These are phyloP conservation scores for Phlebopus sp. DNA, from an alignment of 1,284 basidiomycete species.

Conservation along the genomic window DNA sequence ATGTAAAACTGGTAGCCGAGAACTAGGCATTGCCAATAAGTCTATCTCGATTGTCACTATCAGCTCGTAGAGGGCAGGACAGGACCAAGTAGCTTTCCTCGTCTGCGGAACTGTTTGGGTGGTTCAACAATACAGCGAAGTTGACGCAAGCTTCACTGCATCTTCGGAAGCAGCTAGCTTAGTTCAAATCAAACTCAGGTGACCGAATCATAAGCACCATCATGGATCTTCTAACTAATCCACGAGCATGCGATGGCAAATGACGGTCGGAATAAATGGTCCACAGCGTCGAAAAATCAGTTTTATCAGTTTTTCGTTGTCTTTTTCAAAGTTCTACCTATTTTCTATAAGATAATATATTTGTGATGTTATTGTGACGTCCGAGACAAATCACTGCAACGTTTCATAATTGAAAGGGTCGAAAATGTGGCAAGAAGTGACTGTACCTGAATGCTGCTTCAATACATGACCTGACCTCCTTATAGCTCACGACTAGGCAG, in stretches of 20 bases:
- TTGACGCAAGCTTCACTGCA: too few relatives aligned
- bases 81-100: neutral
- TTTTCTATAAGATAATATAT: slow-evolving; percentile 37
- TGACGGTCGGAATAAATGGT: too few relatives aligned
- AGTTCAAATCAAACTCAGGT: too few relatives aligned
- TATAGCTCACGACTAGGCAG: slow-evolving; percentile 94
- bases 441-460: slow-evolving; percentile 67
- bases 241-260: too few relatives aligned
- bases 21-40: slow-evolving; percentile 23
- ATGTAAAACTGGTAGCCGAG: slow-evolving; percentile 56
- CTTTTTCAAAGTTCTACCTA: slow-evolving; percentile 60
- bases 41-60: neutral
- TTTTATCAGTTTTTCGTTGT: slow-evolving; percentile 52
- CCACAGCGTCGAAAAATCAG: neutral
- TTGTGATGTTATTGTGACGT: slow-evolving; percentile 18
- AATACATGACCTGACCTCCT: slow-evolving; percentile 86
- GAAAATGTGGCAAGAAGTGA: neutral
- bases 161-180: too few relatives aligned
- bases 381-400: slow-evolving; percentile 28
- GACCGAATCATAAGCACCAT: too few relatives aligned
- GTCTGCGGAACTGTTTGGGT: too few relatives aligned
- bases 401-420: neutral
- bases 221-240: too few relatives aligned
- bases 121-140: too few relatives aligned
- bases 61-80: neutral